phyloP scores from a whole-genome alignment of 768 basidiomycete species.

The Mycena vulgaris region DNA sequence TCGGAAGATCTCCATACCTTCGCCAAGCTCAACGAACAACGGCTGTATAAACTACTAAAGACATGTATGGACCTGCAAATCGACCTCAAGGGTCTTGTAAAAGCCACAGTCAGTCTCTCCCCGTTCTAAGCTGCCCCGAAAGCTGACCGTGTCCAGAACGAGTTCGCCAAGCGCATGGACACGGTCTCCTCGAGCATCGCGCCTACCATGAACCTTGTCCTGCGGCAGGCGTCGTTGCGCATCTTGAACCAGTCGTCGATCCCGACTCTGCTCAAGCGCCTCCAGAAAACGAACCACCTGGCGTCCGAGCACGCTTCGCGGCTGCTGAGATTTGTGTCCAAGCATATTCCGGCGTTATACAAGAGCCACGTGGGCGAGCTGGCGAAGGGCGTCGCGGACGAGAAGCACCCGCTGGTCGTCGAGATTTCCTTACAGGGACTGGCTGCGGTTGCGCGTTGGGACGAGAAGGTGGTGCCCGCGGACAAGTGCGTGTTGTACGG shows the following conservation, averaged over 20 bases:
- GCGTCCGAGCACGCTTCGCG: constrained; percentile 65
- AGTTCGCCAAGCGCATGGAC: constrained; percentile 84
- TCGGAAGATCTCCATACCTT: constrained; percentile 86
- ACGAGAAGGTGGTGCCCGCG: constrained; percentile 67
- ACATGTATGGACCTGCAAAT: constrained; percentile 88
- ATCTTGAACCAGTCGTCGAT: constrained; percentile 91
- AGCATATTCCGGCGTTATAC: constrained; percentile 81
- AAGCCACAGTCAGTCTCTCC: constrained; percentile 72
- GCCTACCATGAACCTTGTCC: constrained; percentile 77
- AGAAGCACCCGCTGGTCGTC: constrained; percentile 66
- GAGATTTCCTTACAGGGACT: constrained; percentile 85
- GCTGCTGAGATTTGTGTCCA: constrained; percentile 75
- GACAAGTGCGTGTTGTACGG: constrained; percentile 73
- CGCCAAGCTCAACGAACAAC: constrained; percentile 88
- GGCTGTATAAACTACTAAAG: constrained; percentile 88
- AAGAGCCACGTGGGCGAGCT: constrained; percentile 85
- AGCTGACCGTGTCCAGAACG: constrained; percentile 63
- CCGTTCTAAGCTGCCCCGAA: neutral
- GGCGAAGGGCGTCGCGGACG: constrained; percentile 78
- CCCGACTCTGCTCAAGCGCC: constrained; percentile 81
- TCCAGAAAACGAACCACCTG: constrained; percentile 62
- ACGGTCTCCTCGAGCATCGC: constrained; percentile 73
- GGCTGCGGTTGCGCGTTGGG: constrained; percentile 74
- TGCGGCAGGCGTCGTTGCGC: constrained; percentile 79
- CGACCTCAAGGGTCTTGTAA: constrained; percentile 85